These are phyloP conservation scores for Cladophialophora immunda DNA, from an alignment of 2,329 filamentous ascomycete species.

Conservation along the genomic window DNA sequence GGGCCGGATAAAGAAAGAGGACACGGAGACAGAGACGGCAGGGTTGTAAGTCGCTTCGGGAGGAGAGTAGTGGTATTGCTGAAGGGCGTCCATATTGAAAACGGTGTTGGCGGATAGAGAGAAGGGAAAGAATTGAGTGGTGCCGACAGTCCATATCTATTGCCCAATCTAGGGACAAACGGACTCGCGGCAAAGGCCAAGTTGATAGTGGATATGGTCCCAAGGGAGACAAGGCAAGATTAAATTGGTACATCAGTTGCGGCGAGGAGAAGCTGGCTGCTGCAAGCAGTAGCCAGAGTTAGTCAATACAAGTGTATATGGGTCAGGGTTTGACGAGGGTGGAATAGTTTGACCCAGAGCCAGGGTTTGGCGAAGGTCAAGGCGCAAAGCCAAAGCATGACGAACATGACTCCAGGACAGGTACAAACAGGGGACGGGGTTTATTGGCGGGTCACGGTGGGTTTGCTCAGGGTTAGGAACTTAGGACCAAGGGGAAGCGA, in stretches of 20 bases:
- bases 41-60: constrained; percentile 25
- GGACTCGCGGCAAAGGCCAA: constrained; percentile 7
- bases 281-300: constrained; percentile 21
- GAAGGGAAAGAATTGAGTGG: constrained; percentile 15
- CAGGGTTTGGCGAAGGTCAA: constrained; percentile 17
- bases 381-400: constrained; percentile 24
- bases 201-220: constrained; percentile 15
- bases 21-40: constrained; percentile 26
- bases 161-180: constrained; percentile 7
- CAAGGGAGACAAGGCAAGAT: constrained; percentile 35
- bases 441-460: constrained; percentile 20
- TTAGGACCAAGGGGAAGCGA: constrained; percentile 30
- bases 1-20: constrained; percentile 37
- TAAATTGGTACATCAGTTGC: constrained; percentile 33
- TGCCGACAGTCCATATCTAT: constrained; percentile 31
- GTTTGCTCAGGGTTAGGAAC: constrained; percentile 20
- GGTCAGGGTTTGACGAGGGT: constrained; percentile 20
- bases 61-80: constrained; percentile 22
- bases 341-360: constrained; percentile 15
- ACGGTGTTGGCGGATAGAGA: neutral
- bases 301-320: constrained; percentile 28
- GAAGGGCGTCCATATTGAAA: constrained; percentile 27
- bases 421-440: constrained; percentile 13
- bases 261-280: constrained; percentile 12
- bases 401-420: constrained; percentile 21